A percentile compares a stretch with the other conserved stretches of the same genome.
phyloP scores from a whole-genome alignment of 1,139 yeast species.

The Blastobotrys elegans region DNA sequence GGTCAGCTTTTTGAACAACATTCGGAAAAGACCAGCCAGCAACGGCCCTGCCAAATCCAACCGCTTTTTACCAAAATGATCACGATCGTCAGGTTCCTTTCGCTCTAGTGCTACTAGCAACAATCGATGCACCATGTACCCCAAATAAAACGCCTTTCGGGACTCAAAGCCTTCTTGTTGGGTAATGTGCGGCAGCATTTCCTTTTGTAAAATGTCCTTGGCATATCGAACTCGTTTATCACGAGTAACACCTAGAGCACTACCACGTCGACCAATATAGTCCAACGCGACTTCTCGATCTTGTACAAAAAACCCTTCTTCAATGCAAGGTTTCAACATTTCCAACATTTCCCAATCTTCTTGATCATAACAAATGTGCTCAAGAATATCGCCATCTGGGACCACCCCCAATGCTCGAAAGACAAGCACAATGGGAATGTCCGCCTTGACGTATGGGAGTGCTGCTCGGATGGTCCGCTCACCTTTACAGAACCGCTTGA shows the following conservation, averaged over 20 bases:
- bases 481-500: slow-evolving; percentile 82
- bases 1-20: slow-evolving; percentile 87
- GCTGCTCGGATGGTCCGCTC: slow-evolving; percentile 90
- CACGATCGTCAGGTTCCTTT: slow-evolving; percentile 98
- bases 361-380: slow-evolving; percentile 96
- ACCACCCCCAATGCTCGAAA: slow-evolving; percentile 98
- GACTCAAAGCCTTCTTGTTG: slow-evolving; percentile 97
- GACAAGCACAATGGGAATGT: slow-evolving; percentile 92
- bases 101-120: slow-evolving; percentile 93
- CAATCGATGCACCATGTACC: slow-evolving; percentile 95
- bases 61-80: slow-evolving; percentile 97
- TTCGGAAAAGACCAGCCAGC: slow-evolving; percentile 90
- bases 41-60: slow-evolving; percentile 98
- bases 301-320: slow-evolving; percentile 97
- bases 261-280: slow-evolving; percentile 98
- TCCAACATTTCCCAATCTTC: slow-evolving; percentile 99
- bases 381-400: slow-evolving; percentile 97
- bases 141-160: slow-evolving; percentile 93
- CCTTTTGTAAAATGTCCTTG: slow-evolving; percentile 91
- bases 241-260: slow-evolving; percentile 84
- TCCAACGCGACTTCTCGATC: slow-evolving; percentile 97
- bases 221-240: slow-evolving; percentile 99
- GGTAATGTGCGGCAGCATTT: slow-evolving; percentile 92
- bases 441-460: slow-evolving; percentile 92
- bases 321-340: slow-evolving; percentile 98